Conservation (phyloP, 2,329 filamentous ascomycete species). For the Microsporum ferrugineum region DNA sequence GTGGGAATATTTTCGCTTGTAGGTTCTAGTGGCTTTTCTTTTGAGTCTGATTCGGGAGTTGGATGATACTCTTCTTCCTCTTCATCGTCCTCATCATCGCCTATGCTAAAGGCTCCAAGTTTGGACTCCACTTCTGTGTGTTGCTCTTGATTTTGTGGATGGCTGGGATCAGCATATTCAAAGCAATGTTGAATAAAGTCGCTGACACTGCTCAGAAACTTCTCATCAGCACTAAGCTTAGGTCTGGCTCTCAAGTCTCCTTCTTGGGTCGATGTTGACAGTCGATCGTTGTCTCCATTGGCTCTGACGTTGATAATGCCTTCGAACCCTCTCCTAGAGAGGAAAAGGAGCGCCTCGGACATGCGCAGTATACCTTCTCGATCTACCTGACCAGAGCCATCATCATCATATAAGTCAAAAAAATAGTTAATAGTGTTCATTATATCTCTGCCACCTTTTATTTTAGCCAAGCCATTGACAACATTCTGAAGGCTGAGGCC, state of each 20-base stretch:
- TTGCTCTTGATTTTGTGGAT: conserved; percentile 44
- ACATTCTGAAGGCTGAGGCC: conserved; percentile 81
- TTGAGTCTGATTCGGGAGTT: conserved; percentile 21
- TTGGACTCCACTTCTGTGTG: conserved; percentile 26
- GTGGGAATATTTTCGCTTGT: neutral
- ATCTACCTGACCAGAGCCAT: conserved; percentile 80
- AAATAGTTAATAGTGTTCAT: conserved; percentile 98
- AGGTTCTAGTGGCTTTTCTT: neutral
- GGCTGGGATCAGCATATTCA: conserved; percentile 92
- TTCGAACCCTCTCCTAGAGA: conserved; percentile 78
- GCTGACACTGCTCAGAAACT: conserved; percentile 83
- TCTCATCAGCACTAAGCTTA: conserved; percentile 60
- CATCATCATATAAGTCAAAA: conserved; percentile 93
- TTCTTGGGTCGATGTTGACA: conserved; percentile 25
- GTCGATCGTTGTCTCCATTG: conserved; percentile 40
- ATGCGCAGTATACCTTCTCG: conserved; percentile 90
- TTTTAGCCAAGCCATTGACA: conserved; percentile 75
- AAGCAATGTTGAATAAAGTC: conserved; percentile 95
- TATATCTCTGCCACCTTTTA: conserved; percentile 89
- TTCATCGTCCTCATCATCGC: conserved; percentile 63
- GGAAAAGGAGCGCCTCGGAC: conserved; percentile 83
- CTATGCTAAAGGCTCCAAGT: conserved; percentile 59
- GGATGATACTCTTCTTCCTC: conserved; percentile 40
- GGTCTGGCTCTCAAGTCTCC: conserved; percentile 28
- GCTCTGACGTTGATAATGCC: conserved; percentile 57